Evolutionary conservation across 2,329 filamentous ascomycete genomes (phyloP), one percentile per base, ranked within the genome.

Genomic region (Sporothrix sp.): DNA sequence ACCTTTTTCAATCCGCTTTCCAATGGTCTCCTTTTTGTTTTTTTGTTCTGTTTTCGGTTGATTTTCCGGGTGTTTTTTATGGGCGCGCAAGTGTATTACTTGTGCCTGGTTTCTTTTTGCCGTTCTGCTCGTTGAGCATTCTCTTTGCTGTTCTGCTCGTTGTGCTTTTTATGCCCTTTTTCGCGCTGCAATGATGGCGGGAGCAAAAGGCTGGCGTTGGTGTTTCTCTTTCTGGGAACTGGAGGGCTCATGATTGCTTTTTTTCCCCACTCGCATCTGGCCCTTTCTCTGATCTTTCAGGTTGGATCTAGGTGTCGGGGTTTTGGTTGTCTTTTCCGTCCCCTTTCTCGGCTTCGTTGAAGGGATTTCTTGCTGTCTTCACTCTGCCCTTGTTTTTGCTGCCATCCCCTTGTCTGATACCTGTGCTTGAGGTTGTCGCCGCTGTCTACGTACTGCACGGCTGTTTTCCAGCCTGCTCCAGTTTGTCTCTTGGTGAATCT

Each of bases 161-260:
- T 18, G 11, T 16, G 14, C n/a, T 28, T 16, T 27, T 25, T 28
- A 20, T 28, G 9, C 35, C 25, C 25, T 39, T 36, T 16, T 46
- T 38, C 33, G 44, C 45, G 45, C 45, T 38, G 35, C 45, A 38
- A 48, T 21, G 45, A 42, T 42, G 36, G 46, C 37, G 46, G 37
- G 37, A 49, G n/a, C 38, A 42, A 50, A 50, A 50, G 47, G 47
- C 32, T 20, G 47, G 47, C 47, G 47, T 50, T 21, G 47, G 47
- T 43, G 38, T 42, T 48, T 16, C 35, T 21, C n/a, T 30, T 42
- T 42, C 13, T 46, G 35, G 44, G 50, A 39, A 11, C 21, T 32
- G 33, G 42, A 36, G 50, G 50, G 37, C 10, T 32, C 33, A 52
- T 52, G 44, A 48, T 16, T 43, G 32, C 18, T 43, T 37, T 14